A percentile compares a stretch with the other conserved stretches of the same genome.
Conservation (phyloP, 2,329 filamentous ascomycete species). For the Xylaria hypoxylon region DNA sequence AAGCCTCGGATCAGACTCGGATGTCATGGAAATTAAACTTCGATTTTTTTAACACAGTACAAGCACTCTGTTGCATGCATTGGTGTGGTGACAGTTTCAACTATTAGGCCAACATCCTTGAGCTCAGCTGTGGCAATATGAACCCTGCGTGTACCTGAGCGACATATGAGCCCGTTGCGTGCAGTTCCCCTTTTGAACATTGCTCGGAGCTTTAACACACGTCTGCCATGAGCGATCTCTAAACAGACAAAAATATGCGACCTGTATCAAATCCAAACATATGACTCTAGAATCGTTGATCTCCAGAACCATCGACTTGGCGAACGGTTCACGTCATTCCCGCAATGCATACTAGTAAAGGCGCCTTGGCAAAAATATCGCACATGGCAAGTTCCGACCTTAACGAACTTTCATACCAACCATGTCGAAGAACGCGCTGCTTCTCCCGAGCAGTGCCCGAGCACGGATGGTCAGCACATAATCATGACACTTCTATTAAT, state of each 20-base stretch:
- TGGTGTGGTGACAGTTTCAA: no score
- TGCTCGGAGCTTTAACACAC: no score
- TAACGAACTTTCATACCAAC: neutral
- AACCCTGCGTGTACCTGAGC: no score
- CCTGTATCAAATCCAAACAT: neutral
- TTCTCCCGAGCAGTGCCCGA: no score
- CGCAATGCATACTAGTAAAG: neutral
- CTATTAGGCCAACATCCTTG: no score
- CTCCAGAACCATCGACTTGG: constrained; percentile 4
- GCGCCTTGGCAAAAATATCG: constrained; percentile 8
- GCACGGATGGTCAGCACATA: neutral
- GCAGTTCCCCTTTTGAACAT: neutral
- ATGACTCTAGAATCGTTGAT: neutral
- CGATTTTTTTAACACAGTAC: no score
- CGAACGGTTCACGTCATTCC: constrained; percentile 7
- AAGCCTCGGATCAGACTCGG: no score
- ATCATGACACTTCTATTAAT: constrained; percentile 9
- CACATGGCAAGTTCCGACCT: constrained; percentile 3
- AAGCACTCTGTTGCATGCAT: no score
- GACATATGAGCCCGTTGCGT: neutral
- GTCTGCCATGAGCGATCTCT: neutral
- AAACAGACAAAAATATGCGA: neutral
- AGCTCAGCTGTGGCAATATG: no score
- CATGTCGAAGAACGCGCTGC: constrained; percentile 3
- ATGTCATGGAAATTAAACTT: no score